phyloP scores from a whole-genome alignment of 208 protist genomes.

The Acanthamoeba castellanii region DNA sequence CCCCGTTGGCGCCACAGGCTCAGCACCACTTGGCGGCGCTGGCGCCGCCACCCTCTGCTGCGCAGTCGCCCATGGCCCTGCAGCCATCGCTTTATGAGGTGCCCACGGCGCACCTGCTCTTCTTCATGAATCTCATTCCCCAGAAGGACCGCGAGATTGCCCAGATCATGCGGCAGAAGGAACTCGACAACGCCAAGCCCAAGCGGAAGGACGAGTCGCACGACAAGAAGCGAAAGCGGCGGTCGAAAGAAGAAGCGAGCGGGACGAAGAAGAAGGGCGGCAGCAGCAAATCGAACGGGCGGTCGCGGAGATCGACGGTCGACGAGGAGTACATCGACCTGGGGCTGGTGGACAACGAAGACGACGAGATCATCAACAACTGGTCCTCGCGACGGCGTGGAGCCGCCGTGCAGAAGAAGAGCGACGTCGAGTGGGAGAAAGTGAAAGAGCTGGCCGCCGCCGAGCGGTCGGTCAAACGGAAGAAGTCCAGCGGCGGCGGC shows the following conservation, averaged over 20 bases:
- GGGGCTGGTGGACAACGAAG: conserved; percentile 13
- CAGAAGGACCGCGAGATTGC: conserved; percentile 65
- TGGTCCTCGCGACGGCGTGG: neutral
- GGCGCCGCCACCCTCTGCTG: neutral
- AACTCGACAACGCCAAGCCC: neutral
- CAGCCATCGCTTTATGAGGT: conserved; percentile 48
- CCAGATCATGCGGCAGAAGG: conserved; percentile 38
- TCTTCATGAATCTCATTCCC: conserved; percentile 64
- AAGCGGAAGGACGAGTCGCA: conserved; percentile 42
- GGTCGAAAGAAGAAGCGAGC: neutral
- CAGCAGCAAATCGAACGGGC: neutral
- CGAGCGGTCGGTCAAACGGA: neutral
- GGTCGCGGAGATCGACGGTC: neutral
- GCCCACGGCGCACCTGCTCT: conserved; percentile 49
- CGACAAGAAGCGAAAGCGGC: conserved; percentile 48
- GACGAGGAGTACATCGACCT: conserved; percentile 54
- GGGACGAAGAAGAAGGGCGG: neutral
- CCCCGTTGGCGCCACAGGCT: neutral
- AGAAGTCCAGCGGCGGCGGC: neutral
- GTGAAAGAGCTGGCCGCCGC: conserved; percentile 27
- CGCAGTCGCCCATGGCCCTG: neutral
- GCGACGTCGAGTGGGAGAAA: conserved; percentile 48
- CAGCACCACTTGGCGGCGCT: neutral
- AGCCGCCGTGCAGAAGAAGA: conserved; percentile 40
- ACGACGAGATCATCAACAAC: conserved; percentile 46